Evolutionary conservation across 73 alveolate species (phyloP), one percentile per base, ranked within the genome.

Genomic region (Paramecium primaurelia): DNA sequence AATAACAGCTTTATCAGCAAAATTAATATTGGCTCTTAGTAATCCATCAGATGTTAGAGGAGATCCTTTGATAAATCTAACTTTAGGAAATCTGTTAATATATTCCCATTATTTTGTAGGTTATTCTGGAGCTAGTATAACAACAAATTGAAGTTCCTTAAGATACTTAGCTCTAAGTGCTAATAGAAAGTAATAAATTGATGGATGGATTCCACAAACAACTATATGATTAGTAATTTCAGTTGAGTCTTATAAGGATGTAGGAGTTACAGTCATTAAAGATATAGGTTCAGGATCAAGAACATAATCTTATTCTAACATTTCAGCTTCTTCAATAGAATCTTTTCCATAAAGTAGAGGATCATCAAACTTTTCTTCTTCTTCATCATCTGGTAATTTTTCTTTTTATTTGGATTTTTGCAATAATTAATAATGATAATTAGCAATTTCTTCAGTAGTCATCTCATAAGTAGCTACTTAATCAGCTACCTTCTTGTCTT

Each of bases 1-100:
- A 42, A 98, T 97, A 40, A 98, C 99, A 8, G 99, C 99, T 92
- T 98, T 98, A 95, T 98, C 99, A 25, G 99, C 99, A 95, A 95
- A 98, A 93, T 97, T 96, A 6, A 98, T 97, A 80, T 98, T 98
- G 28, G 99, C 99, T 96, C 98, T 97, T 86, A 97, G 73, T 58
- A 98, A 92, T 28, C 97, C 98, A 91, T 98, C 99, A 0, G 96
- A 92, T 28, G 88, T 93, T 18, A 98, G 92, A 5, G 99, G 99
- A 37, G 98, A 95, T 8, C 99, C 99, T 49, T 95, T 97, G 7
- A 98, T 96, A 77, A 95, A 93, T 64, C 90, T 64, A 49, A 96
- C 92, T 75, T 93, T 96, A 54, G 98, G 98, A 92, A 97, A 95
- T 71, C 99, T 77, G 68, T 96, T 85, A 34, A 98, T 97, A 14